A percentile compares a stretch with the other conserved stretches of the same genome.
Conservation (phyloP, 1,139 yeast genomes). For the Diutina mesorugosa region DNA sequence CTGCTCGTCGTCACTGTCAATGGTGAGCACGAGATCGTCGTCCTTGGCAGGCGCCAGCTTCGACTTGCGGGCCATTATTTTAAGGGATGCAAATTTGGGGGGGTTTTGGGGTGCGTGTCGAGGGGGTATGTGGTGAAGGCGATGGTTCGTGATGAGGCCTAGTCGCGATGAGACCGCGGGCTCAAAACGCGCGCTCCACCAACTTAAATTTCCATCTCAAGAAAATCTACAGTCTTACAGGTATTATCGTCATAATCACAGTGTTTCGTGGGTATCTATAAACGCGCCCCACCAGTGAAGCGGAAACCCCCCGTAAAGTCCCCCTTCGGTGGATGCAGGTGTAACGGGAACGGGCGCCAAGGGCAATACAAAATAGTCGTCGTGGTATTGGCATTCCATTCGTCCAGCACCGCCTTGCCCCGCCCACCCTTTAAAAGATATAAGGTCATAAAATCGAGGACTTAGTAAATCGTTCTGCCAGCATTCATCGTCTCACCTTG, state of each 20-base stretch:
- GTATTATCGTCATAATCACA: neutral
- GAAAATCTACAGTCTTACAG: neutral
- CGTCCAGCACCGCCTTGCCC: too few relatives aligned
- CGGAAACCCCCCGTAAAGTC: too few relatives aligned
- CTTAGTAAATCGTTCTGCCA: too few relatives aligned
- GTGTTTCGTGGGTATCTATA: neutral
- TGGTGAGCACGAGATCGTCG: conserved; percentile 20
- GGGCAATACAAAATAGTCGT: neutral
- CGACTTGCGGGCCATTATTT: neutral
- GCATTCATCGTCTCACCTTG: conserved; percentile 41
- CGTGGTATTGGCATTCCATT: too few relatives aligned
- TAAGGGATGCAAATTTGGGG: neutral
- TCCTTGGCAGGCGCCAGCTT: conserved; percentile 1
- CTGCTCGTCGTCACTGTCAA: conserved; percentile 36
- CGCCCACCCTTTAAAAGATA: too few relatives aligned
- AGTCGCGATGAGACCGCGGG: too few relatives aligned
- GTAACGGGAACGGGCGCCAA: neutral
- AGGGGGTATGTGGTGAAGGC: too few relatives aligned
- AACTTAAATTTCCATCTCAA: too few relatives aligned
- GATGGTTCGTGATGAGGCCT: neutral
- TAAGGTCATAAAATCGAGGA: too few relatives aligned
- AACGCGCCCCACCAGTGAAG: neutral
- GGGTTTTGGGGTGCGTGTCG: neutral
- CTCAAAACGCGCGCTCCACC: too few relatives aligned
- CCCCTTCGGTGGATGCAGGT: neutral